Evolutionary conservation across 768 basidiomycete species (phyloP).

Genomic region (Amanita pallidorosea): DNA sequence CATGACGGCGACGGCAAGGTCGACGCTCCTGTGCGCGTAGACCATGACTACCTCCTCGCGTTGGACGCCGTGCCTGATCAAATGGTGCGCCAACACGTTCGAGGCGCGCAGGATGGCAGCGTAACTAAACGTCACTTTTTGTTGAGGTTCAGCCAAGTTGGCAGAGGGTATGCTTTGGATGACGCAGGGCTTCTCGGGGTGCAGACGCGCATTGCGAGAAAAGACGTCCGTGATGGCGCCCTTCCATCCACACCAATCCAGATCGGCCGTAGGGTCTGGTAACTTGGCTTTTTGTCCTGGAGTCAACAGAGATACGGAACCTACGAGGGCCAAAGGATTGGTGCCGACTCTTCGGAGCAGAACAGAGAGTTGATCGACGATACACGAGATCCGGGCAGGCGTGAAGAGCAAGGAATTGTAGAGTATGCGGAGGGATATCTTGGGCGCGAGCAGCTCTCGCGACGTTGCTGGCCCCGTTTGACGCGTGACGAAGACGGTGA

Average conservation of each 20-base stretch:
- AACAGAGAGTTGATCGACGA: constrained; percentile 78
- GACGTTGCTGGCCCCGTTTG: constrained; percentile 61
- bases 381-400: constrained; percentile 57
- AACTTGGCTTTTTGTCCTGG: constrained; percentile 55
- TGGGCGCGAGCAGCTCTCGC: constrained; percentile 61
- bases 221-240: constrained; percentile 96
- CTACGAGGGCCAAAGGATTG: constrained; percentile 60
- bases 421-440: constrained; percentile 69
- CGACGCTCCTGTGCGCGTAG: constrained; percentile 92
- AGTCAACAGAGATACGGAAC: constrained; percentile 74
- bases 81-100: constrained; percentile 84
- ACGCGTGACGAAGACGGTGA: constrained; percentile 81
- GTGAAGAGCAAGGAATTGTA: constrained; percentile 97
- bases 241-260: constrained; percentile 97
- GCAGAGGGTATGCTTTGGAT: constrained; percentile 58
- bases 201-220: constrained; percentile 68
- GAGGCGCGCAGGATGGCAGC: constrained; percentile 71
- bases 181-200: constrained; percentile 82
- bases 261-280: constrained; percentile 77
- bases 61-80: constrained; percentile 77
- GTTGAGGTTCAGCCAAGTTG: constrained; percentile 31
- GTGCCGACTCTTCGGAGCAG: constrained; percentile 63
- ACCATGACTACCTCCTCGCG: constrained; percentile 97
- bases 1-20: constrained; percentile 95
- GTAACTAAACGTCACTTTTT: constrained; percentile 63